Evolutionary conservation across 163 green algal genomes (phyloP).

Genomic region (Scenedesmus sp.): DNA sequence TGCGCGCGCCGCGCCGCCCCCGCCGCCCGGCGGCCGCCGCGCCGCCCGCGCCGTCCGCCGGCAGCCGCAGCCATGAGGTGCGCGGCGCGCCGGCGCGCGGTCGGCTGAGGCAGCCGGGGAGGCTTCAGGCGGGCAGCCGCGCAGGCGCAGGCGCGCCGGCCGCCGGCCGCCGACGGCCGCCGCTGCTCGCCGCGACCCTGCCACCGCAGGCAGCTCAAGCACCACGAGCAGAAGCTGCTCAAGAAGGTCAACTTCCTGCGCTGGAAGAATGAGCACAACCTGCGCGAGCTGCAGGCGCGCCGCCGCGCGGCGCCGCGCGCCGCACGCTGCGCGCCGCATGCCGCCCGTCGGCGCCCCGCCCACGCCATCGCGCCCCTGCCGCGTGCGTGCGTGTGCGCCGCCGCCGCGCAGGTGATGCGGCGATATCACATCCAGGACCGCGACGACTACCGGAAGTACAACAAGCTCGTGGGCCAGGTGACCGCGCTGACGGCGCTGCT

Average conservation of each 20-base stretch:
- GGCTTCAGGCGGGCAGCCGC: too few species aligned
- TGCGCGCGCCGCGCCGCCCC: too few species aligned
- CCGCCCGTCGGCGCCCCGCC: too few species aligned
- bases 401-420: slow-evolving; percentile 86
- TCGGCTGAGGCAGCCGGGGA: too few species aligned
- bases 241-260: slow-evolving; percentile 99
- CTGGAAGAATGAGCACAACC: slow-evolving; percentile 96
- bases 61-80: too few species aligned
- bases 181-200: not conserved
- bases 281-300: slow-evolving; percentile 83
- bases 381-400: not conserved
- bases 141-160: not conserved
- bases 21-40: too few species aligned
- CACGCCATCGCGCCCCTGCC: not conserved
- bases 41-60: too few species aligned
- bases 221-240: slow-evolving; percentile 98
- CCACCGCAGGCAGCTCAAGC: slow-evolving; percentile 46
- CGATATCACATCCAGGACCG: slow-evolving; percentile 97
- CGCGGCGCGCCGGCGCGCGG: too few species aligned
- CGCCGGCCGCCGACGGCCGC: not conserved
- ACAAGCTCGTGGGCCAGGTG: slow-evolving; percentile 92
- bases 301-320: too few species aligned
- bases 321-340: too few species aligned
- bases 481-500: slow-evolving; percentile 91
- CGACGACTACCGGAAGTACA: slow-evolving; percentile 99